These are phyloP conservation scores for Solanum pennellii DNA, from an alignment of 257 asterid species.

Conservation along the genomic window DNA sequence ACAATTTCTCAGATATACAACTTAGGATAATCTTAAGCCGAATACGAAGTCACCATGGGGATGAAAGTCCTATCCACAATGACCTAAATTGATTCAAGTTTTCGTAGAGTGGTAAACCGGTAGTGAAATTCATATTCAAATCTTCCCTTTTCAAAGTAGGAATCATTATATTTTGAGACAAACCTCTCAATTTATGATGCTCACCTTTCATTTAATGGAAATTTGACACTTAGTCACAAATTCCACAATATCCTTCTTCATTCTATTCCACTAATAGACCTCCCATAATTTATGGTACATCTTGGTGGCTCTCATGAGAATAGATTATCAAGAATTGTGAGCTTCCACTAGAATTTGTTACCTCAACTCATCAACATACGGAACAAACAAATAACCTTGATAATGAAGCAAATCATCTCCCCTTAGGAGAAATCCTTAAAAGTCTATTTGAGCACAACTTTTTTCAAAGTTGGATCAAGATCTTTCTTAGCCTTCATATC, in stretches of 20 bases:
- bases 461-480: neutral
- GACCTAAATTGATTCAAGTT: too few relatives aligned
- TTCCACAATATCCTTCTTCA: neutral
- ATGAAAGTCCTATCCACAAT: too few relatives aligned
- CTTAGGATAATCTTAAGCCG: too few relatives aligned
- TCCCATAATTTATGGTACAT: neutral
- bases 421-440: neutral
- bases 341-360: neutral
- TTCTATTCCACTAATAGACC: neutral
- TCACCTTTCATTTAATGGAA: neutral
- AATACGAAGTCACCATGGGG: too few relatives aligned
- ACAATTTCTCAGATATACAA: too few relatives aligned
- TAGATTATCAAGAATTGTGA: neutral
- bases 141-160: neutral
- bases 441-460: neutral
- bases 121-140: neutral
- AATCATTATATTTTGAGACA: neutral
- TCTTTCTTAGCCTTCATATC: neutral
- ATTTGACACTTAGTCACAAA: neutral
- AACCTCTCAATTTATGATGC: too few relatives aligned
- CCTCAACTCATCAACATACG: neutral
- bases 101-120: too few relatives aligned
- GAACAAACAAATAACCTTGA: neutral
- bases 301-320: neutral
- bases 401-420: too few relatives aligned